Conservation (phyloP, 495 filamentous ascomycete genomes). For the Xeromyces bisporus region DNA sequence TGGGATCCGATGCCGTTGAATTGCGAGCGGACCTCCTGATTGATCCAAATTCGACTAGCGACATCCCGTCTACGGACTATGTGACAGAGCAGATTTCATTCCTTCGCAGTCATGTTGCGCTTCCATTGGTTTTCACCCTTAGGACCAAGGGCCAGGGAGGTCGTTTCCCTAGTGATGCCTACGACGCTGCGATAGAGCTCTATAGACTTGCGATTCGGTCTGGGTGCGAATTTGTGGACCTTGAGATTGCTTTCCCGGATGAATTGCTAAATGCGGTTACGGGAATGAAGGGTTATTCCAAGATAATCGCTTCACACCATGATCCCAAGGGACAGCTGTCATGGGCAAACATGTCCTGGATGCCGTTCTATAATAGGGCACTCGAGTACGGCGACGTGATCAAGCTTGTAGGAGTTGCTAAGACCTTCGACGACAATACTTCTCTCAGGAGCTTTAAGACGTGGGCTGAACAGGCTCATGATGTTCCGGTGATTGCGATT, state of each 20-base stretch:
- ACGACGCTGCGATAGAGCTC: conserved; percentile 49
- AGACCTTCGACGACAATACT: conserved; percentile 66
- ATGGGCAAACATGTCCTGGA: conserved; percentile 83
- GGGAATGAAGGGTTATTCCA: conserved; percentile 50
- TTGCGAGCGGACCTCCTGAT: conserved; percentile 80
- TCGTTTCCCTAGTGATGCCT: conserved; percentile 63
- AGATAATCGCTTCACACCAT: conserved; percentile 90
- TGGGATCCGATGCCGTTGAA: conserved; percentile 89
- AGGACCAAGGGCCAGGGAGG: conserved; percentile 78
- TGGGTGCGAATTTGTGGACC: conserved; percentile 80
- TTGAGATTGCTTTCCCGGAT: conserved; percentile 79
- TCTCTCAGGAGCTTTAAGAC: conserved; percentile 67
- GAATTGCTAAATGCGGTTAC: conserved; percentile 48
- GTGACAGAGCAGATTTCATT: conserved; percentile 68
- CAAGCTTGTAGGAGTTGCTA: conserved; percentile 83
- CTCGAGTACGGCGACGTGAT: conserved; percentile 78
- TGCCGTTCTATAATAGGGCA: conserved; percentile 70
- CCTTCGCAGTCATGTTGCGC: conserved; percentile 52
- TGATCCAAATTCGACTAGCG: conserved; percentile 43
- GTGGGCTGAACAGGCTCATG: conserved; percentile 52
- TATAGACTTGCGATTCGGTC: conserved; percentile 65
- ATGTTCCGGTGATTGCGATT: conserved; percentile 74
- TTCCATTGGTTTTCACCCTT: conserved; percentile 88
- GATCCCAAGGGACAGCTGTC: conserved; percentile 63
- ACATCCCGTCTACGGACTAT: conserved; percentile 51